Conservation (phyloP, 1,284 basidiomycete genomes). For the Agaricales sp. region DNA sequence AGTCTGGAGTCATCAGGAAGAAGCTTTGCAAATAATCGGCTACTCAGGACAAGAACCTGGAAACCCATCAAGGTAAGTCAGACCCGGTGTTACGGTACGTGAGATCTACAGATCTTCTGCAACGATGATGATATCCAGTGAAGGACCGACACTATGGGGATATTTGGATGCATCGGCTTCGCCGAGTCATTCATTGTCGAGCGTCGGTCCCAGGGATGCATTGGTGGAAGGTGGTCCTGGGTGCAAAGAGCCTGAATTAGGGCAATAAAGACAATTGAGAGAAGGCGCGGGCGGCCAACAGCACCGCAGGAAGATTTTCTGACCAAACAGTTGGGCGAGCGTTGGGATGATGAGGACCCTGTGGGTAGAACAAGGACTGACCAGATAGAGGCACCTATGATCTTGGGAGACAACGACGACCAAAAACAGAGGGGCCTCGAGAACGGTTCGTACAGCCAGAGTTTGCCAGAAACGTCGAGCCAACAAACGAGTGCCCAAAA, state of each 20-base stretch:
- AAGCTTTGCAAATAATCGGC: background rate
- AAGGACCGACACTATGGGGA: no score
- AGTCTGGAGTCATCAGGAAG: background rate
- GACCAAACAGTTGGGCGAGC: no score
- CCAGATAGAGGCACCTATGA: background rate
- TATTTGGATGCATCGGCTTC: no score
- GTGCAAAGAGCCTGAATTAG: no score
- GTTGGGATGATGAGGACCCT: no score
- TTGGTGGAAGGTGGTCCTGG: no score
- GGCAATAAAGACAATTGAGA: no score
- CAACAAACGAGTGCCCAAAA: conserved; percentile 2
- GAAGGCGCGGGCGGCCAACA: no score
- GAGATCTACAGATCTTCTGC: no score
- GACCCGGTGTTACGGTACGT: background rate
- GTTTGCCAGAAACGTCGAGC: background rate
- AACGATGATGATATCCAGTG: no score
- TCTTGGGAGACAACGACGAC: background rate
- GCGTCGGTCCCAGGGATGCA: background rate
- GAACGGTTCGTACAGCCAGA: background rate
- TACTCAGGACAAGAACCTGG: background rate
- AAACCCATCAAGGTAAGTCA: background rate
- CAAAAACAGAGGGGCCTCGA: background rate
- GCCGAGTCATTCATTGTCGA: background rate
- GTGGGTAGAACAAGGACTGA: background rate
- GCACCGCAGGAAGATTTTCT: no score